A percentile compares a stretch with the other conserved stretches of the same genome.
Conservation (phyloP, 345 rosid genomes). For the Pistacia vera region DNA sequence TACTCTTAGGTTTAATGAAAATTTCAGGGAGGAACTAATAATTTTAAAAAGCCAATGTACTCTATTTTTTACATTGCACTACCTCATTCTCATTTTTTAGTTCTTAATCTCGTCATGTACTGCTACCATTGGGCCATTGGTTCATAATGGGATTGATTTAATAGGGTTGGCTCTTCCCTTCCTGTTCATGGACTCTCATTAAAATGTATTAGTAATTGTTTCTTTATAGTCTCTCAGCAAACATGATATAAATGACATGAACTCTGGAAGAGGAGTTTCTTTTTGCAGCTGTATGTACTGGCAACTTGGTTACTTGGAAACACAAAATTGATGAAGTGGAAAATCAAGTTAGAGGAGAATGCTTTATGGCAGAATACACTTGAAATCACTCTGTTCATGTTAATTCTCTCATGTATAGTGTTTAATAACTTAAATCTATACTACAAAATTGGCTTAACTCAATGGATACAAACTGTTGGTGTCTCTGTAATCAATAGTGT, state of each 20-base stretch:
- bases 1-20: constrained; percentile 4
- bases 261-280: too few species aligned
- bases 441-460: neutral
- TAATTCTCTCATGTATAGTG: neutral
- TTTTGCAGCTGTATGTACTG: too few species aligned
- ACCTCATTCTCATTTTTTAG: neutral
- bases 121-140: too few species aligned
- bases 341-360: neutral
- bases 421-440: neutral
- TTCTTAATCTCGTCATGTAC: too few species aligned
- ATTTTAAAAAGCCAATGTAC: neutral
- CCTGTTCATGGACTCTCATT: too few species aligned
- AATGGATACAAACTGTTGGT: neutral
- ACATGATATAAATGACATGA: too few species aligned
- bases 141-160: too few species aligned
- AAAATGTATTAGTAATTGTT: too few species aligned
- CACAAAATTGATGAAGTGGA: neutral
- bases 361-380: neutral
- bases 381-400: neutral
- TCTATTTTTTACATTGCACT: neutral
- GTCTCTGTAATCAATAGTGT: neutral
- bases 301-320: too few species aligned
- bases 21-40: neutral
- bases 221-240: too few species aligned
- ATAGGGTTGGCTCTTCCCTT: too few species aligned